These are phyloP conservation scores for Penicillium rolfsii DNA, from an alignment of 2,329 filamentous ascomycete species.

Conservation along the genomic window DNA sequence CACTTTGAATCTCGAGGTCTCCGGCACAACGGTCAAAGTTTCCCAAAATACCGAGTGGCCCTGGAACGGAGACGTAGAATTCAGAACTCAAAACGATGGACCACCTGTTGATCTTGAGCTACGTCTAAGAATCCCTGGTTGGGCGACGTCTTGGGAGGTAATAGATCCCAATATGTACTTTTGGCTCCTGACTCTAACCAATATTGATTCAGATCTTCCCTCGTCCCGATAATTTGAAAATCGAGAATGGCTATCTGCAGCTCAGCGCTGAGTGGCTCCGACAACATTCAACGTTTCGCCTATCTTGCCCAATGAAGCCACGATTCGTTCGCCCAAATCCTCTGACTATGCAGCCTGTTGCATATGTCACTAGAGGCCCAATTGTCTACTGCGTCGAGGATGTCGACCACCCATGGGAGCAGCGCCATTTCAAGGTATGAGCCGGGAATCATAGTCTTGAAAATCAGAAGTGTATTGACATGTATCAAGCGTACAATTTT, in stretches of 20 bases:
- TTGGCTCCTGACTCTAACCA: not conserved
- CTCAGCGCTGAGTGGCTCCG: slow-evolving; percentile 49
- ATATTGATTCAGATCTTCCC: slow-evolving; percentile 40
- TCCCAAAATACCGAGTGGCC: slow-evolving; percentile 61
- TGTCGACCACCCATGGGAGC: slow-evolving; percentile 59
- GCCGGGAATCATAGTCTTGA: not conserved
- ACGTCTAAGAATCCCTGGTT: slow-evolving; percentile 58
- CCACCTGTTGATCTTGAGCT: slow-evolving; percentile 43
- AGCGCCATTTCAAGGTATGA: slow-evolving; percentile 49
- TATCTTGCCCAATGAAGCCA: slow-evolving; percentile 54
- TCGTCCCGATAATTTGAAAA: slow-evolving; percentile 31
- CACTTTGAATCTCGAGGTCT: slow-evolving; percentile 36
- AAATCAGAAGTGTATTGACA: not conserved
- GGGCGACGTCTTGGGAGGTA: slow-evolving; percentile 39
- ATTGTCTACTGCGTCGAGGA: slow-evolving; percentile 66
- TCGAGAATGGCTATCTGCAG: slow-evolving; percentile 56
- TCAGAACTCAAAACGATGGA: slow-evolving; percentile 44
- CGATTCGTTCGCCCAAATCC: slow-evolving; percentile 59
- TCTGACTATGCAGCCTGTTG: slow-evolving; percentile 58
- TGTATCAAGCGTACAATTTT: slow-evolving; percentile 17
- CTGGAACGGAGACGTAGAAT: slow-evolving; percentile 57
- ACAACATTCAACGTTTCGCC: slow-evolving; percentile 47
- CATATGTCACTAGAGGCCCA: slow-evolving; percentile 60
- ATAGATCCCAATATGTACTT: not conserved
- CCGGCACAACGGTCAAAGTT: slow-evolving; percentile 44